Evolutionary conservation across 495 filamentous ascomycete species (phyloP).

Genomic region (Hypoxylon perforatum): DNA sequence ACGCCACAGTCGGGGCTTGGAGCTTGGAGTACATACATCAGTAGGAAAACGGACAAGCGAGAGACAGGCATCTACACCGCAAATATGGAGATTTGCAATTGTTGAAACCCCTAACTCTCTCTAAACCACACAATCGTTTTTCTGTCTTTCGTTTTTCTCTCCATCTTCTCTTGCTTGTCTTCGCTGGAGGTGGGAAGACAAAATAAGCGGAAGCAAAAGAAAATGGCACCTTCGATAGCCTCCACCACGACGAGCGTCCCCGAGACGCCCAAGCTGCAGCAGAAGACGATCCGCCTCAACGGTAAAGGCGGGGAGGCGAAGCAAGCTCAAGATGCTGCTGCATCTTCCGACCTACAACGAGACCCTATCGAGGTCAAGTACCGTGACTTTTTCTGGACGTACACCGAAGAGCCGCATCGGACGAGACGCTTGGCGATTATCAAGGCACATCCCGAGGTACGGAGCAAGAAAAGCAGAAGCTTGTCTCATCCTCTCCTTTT

Average conservation of each 20-base stretch:
- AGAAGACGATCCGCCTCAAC: constrained; percentile 42
- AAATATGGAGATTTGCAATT: constrained; percentile 36
- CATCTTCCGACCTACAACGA: constrained; percentile 26
- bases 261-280: constrained; percentile 28
- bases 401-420: constrained; percentile 97
- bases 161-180: constrained; percentile 4
- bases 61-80: constrained; percentile 35
- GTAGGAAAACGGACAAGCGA: constrained; percentile 14
- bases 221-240: constrained; percentile 45
- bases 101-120: constrained; percentile 18
- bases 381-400: constrained; percentile 85
- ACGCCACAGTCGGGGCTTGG: neutral
- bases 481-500: neutral
- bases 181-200: neutral
- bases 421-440: constrained; percentile 93
- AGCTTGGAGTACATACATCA: constrained; percentile 21
- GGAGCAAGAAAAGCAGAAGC: no score
- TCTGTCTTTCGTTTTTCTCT: neutral
- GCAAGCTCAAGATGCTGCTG: constrained; percentile 19
- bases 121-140: constrained; percentile 16
- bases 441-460: constrained; percentile 97
- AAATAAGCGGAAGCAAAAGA: constrained; percentile 8
- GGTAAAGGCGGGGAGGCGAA: constrained; percentile 38
- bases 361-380: constrained; percentile 55
- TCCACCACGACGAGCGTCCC: constrained; percentile 46